Conservation (phyloP, 2,329 filamentous ascomycete species). For the Cladophialophora bantiana region DNA sequence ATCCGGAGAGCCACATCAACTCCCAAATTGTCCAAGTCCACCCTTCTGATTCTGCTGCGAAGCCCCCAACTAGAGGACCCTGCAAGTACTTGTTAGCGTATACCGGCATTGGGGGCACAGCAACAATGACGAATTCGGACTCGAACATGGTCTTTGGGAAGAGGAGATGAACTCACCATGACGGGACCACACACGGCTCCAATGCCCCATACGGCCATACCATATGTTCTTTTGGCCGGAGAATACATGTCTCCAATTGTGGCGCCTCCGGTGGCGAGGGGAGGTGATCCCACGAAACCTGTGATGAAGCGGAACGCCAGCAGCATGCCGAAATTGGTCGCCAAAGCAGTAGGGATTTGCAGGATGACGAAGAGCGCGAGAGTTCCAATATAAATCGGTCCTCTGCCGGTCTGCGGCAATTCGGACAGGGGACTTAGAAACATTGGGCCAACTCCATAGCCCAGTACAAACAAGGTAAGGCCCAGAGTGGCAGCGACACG, state of each 20-base stretch:
- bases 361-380: conserved; percentile 59
- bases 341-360: conserved; percentile 56
- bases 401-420: conserved; percentile 59
- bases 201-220: conserved; percentile 52
- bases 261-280: conserved; percentile 56
- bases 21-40: conserved; percentile 55
- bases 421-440: conserved; percentile 56
- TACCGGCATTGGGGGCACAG: conserved; percentile 46
- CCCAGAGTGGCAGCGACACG: conserved; percentile 57
- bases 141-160: background rate
- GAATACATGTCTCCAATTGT: conserved; percentile 54
- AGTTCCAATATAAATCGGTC: conserved; percentile 58
- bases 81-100: conserved; percentile 41
- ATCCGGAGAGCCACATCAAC: conserved; percentile 51
- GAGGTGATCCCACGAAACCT: conserved; percentile 58
- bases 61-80: conserved; percentile 53
- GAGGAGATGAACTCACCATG: conserved; percentile 3
- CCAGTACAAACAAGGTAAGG: conserved; percentile 59
- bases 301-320: conserved; percentile 61
- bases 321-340: conserved; percentile 60
- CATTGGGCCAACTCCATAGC: conserved; percentile 56
- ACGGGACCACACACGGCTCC: conserved; percentile 46
- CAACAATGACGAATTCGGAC: background rate
- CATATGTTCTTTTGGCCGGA: conserved; percentile 49
- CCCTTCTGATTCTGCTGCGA: conserved; percentile 48